Evolutionary conservation across 352 stramenopile genomes (phyloP).

Genomic region (Pythium guiyangense): DNA sequence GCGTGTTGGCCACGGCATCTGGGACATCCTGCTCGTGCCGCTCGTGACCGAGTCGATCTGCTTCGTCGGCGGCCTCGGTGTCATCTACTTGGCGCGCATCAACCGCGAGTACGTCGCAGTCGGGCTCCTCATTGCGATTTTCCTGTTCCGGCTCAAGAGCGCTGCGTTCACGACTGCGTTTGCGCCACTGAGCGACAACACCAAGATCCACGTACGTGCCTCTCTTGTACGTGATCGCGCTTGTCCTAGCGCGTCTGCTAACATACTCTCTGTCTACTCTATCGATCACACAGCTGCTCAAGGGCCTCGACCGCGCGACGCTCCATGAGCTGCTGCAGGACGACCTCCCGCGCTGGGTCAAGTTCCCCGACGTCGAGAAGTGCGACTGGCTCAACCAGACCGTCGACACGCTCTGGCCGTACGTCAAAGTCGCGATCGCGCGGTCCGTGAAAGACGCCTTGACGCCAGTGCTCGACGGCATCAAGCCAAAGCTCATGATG

Average conservation of each 20-base stretch:
- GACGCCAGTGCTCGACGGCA: constrained; percentile 24
- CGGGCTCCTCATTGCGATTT: constrained; percentile 21
- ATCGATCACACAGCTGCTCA: constrained; percentile 17
- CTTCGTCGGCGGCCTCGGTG: constrained; percentile 18
- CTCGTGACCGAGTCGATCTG: constrained; percentile 26
- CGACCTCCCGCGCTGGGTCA: constrained; percentile 38
- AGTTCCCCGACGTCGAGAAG: constrained; percentile 43
- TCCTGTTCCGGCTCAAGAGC: constrained; percentile 36
- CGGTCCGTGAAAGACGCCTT: constrained; percentile 30
- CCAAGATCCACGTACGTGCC: constrained; percentile 25
- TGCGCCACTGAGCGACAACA: constrained; percentile 23
- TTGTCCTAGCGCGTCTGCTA: background rate
- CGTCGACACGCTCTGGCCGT: constrained; percentile 41
- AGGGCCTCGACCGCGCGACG: constrained; percentile 30
- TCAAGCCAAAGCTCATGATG: constrained; percentile 41
- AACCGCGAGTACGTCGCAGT: constrained; percentile 17
- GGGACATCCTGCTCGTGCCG: constrained; percentile 25
- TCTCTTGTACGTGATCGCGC: background rate
- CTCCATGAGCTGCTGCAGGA: constrained; percentile 38
- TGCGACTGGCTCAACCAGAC: constrained; percentile 42
- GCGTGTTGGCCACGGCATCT: constrained; percentile 23
- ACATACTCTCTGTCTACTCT: background rate
- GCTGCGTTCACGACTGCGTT: constrained; percentile 21
- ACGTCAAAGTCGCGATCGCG: constrained; percentile 38
- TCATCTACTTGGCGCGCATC: constrained; percentile 20